These are phyloP conservation scores for Colletotrichum sp. DNA, from an alignment of 2,329 filamentous ascomycete genomes.

Conservation along the genomic window DNA sequence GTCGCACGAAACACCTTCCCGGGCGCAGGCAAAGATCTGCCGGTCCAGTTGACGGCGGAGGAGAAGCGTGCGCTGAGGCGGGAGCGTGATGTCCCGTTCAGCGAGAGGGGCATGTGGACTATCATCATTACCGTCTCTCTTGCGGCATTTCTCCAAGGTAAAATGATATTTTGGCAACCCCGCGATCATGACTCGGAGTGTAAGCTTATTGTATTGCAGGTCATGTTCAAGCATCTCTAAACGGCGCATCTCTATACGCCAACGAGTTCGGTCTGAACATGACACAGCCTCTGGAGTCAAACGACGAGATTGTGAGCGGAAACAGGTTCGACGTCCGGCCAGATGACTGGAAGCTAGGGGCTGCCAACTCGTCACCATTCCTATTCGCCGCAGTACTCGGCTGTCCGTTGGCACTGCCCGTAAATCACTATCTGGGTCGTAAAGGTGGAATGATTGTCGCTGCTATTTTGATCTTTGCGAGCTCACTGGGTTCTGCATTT, in stretches of 20 bases:
- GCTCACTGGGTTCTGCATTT: constrained; percentile 42
- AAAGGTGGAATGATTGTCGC: constrained; percentile 44
- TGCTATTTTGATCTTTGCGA: constrained; percentile 42
- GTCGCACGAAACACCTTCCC: constrained; percentile 33
- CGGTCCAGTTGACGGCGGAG: constrained; percentile 34
- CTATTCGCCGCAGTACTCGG: constrained; percentile 43
- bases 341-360: constrained; percentile 43
- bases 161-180: neutral
- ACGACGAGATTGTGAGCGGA: constrained; percentile 2
- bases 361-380: constrained; percentile 43
- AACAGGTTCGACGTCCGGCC: neutral
- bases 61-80: constrained; percentile 42
- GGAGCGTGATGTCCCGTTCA: constrained; percentile 44
- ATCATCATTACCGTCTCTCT: constrained; percentile 49
- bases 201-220: constrained; percentile 15
- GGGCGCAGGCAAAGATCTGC: constrained; percentile 27
- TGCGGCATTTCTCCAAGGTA: constrained; percentile 46
- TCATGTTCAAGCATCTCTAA: constrained; percentile 49
- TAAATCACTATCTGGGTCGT: constrained; percentile 46
- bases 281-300: neutral
- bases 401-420: constrained; percentile 42
- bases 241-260: constrained; percentile 41
- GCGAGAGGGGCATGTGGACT: constrained; percentile 41
- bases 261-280: neutral
- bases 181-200: neutral